These are phyloP conservation scores for Gigaspora rosea DNA, from an alignment of 192 early-diverging fungal species.

Conservation along the genomic window DNA sequence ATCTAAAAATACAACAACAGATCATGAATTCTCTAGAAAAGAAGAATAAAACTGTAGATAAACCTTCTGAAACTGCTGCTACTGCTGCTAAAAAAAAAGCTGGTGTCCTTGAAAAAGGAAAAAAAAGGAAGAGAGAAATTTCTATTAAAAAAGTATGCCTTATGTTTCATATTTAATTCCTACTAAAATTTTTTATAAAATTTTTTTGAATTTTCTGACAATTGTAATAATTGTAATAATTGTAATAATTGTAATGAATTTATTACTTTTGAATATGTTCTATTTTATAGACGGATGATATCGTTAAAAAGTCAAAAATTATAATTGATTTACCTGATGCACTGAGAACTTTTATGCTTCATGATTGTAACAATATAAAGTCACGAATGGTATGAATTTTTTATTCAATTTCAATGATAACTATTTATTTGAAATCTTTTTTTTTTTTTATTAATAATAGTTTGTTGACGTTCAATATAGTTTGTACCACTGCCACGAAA, in stretches of 20 bases:
- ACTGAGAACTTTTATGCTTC: no score
- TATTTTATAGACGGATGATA: no score
- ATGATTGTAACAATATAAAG: no score
- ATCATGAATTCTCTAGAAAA: slow-evolving; percentile 57
- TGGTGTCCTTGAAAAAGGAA: neutral
- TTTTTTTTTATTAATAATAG: neutral
- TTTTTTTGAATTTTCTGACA: no score
- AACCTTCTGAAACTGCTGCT: no score
- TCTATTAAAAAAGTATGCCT: neutral
- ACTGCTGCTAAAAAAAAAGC: slow-evolving; percentile 34
- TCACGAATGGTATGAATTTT: neutral
- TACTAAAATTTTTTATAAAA: neutral
- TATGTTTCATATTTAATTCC: no score
- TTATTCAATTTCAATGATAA: neutral
- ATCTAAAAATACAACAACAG: slow-evolving; percentile 77
- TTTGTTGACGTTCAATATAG: slow-evolving; percentile 35
- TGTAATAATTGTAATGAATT: no score
- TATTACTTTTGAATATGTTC: no score
- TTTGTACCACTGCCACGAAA: slow-evolving; percentile 84
- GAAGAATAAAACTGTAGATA: slow-evolving; percentile 50
- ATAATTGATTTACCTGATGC: no score
- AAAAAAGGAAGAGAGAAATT: slow-evolving; percentile 14
- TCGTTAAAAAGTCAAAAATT: no score
- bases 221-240: no score
- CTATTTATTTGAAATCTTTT: neutral